Evolutionary conservation across 441 rosid species (phyloP).

Genomic region (Croton setiger): DNA sequence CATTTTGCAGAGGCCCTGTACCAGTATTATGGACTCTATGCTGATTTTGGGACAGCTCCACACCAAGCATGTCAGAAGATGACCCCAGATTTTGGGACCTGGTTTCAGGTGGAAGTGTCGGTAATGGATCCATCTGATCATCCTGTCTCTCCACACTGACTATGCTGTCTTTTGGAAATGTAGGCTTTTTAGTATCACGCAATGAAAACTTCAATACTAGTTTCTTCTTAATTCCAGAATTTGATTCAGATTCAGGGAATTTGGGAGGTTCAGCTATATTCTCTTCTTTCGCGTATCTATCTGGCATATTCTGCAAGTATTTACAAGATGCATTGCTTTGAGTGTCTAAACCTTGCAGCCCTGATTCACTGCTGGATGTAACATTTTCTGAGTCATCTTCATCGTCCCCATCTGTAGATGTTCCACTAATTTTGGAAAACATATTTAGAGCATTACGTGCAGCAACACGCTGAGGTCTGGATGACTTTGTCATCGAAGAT

Average conservation of each 20-base stretch:
- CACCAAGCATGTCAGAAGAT: slow-evolving; percentile 38
- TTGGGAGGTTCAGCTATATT: slow-evolving; percentile 29
- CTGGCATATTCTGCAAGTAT: slow-evolving; percentile 43
- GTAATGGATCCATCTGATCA: slow-evolving; percentile 35
- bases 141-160: slow-evolving; percentile 28
- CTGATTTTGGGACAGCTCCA: slow-evolving; percentile 29
- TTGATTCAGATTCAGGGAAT: slow-evolving; percentile 39
- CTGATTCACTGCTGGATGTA: slow-evolving; percentile 62
- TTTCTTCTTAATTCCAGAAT: slow-evolving; percentile 51
- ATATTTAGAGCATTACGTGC: slow-evolving; percentile 83
- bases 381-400: slow-evolving; percentile 59
- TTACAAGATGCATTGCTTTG: slow-evolving; percentile 53
- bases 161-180: slow-evolving; percentile 37
- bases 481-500: slow-evolving; percentile 56
- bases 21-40: slow-evolving; percentile 29
- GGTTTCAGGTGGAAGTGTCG: slow-evolving; percentile 34
- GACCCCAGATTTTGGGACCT: slow-evolving; percentile 39
- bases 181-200: slow-evolving; percentile 25
- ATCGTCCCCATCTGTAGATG: slow-evolving; percentile 70
- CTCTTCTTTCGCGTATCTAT: slow-evolving; percentile 48
- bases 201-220: slow-evolving; percentile 65
- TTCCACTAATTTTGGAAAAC: slow-evolving; percentile 69
- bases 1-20: slow-evolving; percentile 24
- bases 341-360: slow-evolving; percentile 46
- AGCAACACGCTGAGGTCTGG: slow-evolving; percentile 89